Percentiles rank a stretch among this genome's conserved stretches.
Evolutionary conservation across 805 yeast genomes (phyloP).

Genomic region (Kurtzmaniella fragi): DNA sequence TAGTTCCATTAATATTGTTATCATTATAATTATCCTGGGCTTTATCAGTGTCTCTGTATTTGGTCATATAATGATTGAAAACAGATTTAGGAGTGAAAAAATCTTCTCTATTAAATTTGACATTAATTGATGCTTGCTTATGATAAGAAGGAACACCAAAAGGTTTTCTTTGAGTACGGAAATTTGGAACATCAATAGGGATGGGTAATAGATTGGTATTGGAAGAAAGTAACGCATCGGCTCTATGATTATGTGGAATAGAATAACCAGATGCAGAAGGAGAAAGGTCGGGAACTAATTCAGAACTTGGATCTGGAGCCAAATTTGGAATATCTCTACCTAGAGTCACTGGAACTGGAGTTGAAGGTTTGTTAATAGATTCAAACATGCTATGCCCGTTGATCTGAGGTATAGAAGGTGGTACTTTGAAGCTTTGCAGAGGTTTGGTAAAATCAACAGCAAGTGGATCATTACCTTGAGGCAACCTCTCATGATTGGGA

Average conservation of each 20-base stretch:
- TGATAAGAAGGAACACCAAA: constrained; percentile 61
- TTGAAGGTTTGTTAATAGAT: too few relatives aligned
- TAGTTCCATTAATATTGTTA: constrained; percentile 4
- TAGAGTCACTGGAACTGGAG: too few relatives aligned
- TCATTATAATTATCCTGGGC: constrained; percentile 8
- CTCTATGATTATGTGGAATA: constrained; percentile 35
- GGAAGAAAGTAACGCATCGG: constrained; percentile 38
- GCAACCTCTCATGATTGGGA: background rate
- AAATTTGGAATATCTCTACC: too few relatives aligned
- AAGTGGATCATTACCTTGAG: too few relatives aligned
- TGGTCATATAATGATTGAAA: constrained; percentile 65
- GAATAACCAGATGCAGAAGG: background rate
- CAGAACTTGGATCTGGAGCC: too few relatives aligned
- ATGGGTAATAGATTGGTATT: constrained; percentile 35
- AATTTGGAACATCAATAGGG: constrained; percentile 26
- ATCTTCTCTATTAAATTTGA: constrained; percentile 58
- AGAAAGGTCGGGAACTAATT: too few relatives aligned
- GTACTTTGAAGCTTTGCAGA: too few relatives aligned
- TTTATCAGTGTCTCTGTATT: constrained; percentile 38
- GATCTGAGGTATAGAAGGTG: too few relatives aligned
- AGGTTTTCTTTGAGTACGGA: constrained; percentile 49
- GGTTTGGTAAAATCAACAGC: too few relatives aligned
- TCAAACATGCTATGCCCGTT: too few relatives aligned
- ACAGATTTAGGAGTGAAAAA: constrained; percentile 76
- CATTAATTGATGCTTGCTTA: constrained; percentile 13